Evolutionary conservation across 1,284 basidiomycete genomes (phyloP), one percentile per base, ranked within the genome.

Genomic region (Heterobasidion occidentale): DNA sequence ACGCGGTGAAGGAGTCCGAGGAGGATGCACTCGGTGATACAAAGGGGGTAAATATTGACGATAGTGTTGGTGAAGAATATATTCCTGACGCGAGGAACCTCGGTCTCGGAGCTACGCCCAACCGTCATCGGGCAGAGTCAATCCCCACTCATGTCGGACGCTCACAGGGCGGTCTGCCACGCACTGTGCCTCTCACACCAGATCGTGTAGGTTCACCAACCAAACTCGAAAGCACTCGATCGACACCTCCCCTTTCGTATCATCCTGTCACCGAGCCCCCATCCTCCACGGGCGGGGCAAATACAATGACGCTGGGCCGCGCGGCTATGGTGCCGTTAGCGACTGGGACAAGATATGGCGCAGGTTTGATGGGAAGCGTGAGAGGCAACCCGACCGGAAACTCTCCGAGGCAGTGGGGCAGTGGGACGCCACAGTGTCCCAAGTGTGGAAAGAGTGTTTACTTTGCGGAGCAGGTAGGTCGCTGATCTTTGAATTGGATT

Each of bases 371-470:
- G 11, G 68, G 67, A 5, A 61, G 57, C 60, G 46, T 57, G 42
- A 59, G 64, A 50, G 62, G 67, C 11, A 68, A 63, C 48, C 61
- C 62, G 46, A 72, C 70, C 17, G 71, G 72, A 36, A 27, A 27
- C 27, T 27, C 27, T 27, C 27, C 27, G 27, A 62, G 53, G 45
- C 52, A 27, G 57, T 77, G 75, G 73, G 75, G 70, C n/a, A 69
- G 70, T 2, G 67, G 74, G 35, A 81, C 76, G 19, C 80, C 84
- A 19, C 67, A 65, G 46, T 86, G 83, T 62, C 76, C 78, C n/a
- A 72, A 73, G 54, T 86, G 83, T 61, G 72, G 71, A 15, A 78
- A 83, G 71, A 76, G 74, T 54, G 84, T 86, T 36, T 84, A 79
- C 67, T 84, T 81, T 61, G 83, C 84, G 34, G 84, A 86, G 67